phyloP scores from a whole-genome alignment of 345 rosid genomes.

The Erodium maritimum region DNA sequence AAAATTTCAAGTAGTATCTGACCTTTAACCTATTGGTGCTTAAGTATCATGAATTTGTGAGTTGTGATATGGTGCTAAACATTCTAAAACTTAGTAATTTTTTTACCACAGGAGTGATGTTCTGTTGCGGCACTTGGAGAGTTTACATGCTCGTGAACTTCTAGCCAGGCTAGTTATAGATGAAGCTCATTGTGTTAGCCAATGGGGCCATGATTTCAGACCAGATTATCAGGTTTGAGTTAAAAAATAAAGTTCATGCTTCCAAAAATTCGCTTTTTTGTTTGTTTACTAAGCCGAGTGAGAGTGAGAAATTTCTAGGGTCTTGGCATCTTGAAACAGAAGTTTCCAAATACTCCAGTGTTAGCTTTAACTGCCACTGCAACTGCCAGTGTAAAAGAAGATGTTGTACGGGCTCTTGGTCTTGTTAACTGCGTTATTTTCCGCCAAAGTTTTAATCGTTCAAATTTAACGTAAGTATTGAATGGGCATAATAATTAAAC shows the following conservation, averaged over 20 bases:
- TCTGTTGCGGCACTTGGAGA: slow-evolving; percentile 73
- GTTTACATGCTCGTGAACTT: slow-evolving; percentile 58
- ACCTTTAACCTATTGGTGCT: too few species aligned
- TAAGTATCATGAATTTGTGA: too few species aligned
- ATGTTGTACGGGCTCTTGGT: slow-evolving; percentile 98
- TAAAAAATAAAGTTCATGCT: slow-evolving; percentile 2
- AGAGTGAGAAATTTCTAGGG: slow-evolving; percentile 37
- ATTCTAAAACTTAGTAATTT: slow-evolving; percentile 5
- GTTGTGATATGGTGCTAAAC: slow-evolving; percentile 3
- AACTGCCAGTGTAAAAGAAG: slow-evolving; percentile 98
- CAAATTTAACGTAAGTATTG: slow-evolving; percentile 59
- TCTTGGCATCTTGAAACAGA: slow-evolving; percentile 91
- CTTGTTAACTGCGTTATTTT: slow-evolving; percentile 88
- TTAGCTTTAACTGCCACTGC: slow-evolving; percentile 98
- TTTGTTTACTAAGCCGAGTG: slow-evolving; percentile 12
- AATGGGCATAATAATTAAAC: slow-evolving; percentile 5
- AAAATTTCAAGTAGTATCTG: too few species aligned
- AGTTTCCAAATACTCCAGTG: slow-evolving; percentile 78
- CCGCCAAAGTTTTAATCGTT: slow-evolving; percentile 96
- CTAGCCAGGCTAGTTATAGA: slow-evolving; percentile 96
- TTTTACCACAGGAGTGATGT: slow-evolving; percentile 67
- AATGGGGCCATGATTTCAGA: slow-evolving; percentile 99
- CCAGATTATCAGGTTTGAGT: slow-evolving; percentile 91
- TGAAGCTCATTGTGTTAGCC: slow-evolving; percentile 99
- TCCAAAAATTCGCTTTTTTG: slow-evolving; percentile 3